phyloP scores from a whole-genome alignment of 768 basidiomycete genomes.

The Russula sp. region DNA sequence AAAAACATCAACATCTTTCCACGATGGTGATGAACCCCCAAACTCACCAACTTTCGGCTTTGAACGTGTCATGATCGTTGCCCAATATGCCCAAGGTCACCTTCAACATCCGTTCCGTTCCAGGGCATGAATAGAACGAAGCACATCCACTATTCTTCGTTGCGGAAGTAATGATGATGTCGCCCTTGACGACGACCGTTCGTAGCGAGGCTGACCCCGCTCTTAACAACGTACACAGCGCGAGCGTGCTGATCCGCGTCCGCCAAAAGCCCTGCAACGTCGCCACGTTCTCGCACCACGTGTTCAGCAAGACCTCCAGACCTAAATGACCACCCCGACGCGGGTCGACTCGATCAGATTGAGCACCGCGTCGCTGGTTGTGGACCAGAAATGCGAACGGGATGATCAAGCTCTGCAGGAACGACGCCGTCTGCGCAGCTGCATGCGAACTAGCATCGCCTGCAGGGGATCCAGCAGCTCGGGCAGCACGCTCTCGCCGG shows the following conservation, averaged over 20 bases:
- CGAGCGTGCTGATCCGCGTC: no score
- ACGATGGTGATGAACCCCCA: not conserved
- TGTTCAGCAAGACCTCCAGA: no score
- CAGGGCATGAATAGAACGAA: not conserved
- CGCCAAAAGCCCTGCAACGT: no score
- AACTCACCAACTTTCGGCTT: constrained; percentile 77
- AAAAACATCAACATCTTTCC: not conserved
- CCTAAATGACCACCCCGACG: no score
- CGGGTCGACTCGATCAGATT: constrained; percentile 63
- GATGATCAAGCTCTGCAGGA: no score
- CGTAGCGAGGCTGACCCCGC: constrained; percentile 61
- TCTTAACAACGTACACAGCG: constrained; percentile 60
- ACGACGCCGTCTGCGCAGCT: no score
- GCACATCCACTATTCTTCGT: constrained; percentile 72
- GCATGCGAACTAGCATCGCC: no score
- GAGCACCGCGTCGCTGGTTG: constrained; percentile 78
- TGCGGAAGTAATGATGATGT: constrained; percentile 76
- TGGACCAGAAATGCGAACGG: no score
- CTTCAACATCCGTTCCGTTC: not conserved
- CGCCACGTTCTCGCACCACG: no score
- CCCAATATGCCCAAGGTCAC: not conserved
- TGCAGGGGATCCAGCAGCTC: no score
- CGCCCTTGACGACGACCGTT: constrained; percentile 77
- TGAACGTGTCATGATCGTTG: constrained; percentile 96
- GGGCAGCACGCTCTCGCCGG: constrained; percentile 73